Percentiles rank a stretch among this genome's conserved stretches.
phyloP scores from a whole-genome alignment of 768 basidiomycete species.

The Leccinum pellstonianum region DNA sequence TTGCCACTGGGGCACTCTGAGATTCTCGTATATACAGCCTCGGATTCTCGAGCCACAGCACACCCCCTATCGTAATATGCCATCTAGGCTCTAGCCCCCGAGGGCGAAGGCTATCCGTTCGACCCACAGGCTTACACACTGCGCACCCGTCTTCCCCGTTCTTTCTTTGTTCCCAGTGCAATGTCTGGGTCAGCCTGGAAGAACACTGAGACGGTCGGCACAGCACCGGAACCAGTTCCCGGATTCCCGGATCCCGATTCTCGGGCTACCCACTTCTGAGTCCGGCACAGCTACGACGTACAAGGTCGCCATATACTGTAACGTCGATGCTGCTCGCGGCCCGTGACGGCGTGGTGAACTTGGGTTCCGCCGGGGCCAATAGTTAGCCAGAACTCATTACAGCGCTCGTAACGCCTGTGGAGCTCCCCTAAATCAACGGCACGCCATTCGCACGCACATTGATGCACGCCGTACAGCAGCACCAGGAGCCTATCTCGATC shows the following conservation, averaged over 20 bases:
- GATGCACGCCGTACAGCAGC: background rate
- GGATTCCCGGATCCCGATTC: background rate
- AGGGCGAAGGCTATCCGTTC: background rate
- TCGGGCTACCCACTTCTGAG: background rate
- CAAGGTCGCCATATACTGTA: background rate
- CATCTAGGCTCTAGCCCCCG: background rate
- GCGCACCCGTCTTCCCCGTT: background rate
- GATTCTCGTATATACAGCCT: background rate
- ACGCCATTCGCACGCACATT: background rate
- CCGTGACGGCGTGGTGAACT: background rate
- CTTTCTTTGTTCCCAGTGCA: background rate
- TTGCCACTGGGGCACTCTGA: background rate
- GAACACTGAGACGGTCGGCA: background rate
- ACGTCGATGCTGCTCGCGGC: background rate
- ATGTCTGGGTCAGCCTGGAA: background rate
- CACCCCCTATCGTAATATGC: background rate
- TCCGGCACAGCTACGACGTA: background rate
- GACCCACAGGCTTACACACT: background rate
- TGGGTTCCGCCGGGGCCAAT: background rate
- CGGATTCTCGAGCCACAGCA: background rate
- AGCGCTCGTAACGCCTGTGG: background rate
- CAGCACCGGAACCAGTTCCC: background rate
- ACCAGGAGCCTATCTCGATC: background rate
- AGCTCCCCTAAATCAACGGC: background rate
- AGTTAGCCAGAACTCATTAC: background rate